Evolutionary conservation across 352 stramenopile species (phyloP), one percentile per base, ranked within the genome.

Genomic region (Phytophthora constricta): DNA sequence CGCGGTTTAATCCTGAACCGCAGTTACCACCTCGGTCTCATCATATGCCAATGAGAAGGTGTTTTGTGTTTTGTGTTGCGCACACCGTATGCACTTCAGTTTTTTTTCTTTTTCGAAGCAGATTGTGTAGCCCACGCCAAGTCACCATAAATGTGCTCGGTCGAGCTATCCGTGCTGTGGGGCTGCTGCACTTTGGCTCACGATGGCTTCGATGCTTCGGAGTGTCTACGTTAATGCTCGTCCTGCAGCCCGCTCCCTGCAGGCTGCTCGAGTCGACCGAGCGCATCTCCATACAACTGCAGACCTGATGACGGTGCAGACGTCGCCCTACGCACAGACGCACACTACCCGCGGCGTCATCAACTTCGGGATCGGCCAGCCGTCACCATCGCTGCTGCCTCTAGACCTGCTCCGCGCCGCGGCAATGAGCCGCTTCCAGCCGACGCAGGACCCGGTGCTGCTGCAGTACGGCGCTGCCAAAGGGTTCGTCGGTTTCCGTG

Each of bases 311-410:
- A 72, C 80, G 3, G 74, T 84, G 60, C 84, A 92, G 55, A 76
- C 80, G n/a, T 92, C 84, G 3, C 57, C 75, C 19, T 92, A 90
- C 50, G 84, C 79, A 28, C 84, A 92, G 59, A 87, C 82, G 25
- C 84, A 87, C 63, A 86, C 81, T 26, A 80, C 72, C 31, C 72
- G 73, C 19, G 65, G 72, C 25, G 65, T 91, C 46, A 87, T 96
- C 65, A 96, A 96, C 70, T 93, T 96, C 55, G 87, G 86, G 0
- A 67, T 96, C n/a, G 89, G 89, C 0, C 87, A 95, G 68, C 89
- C 89, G 53, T 89, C 89, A 9, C 72, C 74, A 33, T 80, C 83
- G n/a, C 75, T 96, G 70, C 70, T 96, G 56, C 87, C 89, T 20
- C 58, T 94, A 17, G 68, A 88, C 26, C 65, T 89, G 33, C 83